Percentiles rank a stretch among this genome's conserved stretches.
phyloP scores from a whole-genome alignment of 2,329 filamentous ascomycete species.

The Aspergillus cejpii region DNA sequence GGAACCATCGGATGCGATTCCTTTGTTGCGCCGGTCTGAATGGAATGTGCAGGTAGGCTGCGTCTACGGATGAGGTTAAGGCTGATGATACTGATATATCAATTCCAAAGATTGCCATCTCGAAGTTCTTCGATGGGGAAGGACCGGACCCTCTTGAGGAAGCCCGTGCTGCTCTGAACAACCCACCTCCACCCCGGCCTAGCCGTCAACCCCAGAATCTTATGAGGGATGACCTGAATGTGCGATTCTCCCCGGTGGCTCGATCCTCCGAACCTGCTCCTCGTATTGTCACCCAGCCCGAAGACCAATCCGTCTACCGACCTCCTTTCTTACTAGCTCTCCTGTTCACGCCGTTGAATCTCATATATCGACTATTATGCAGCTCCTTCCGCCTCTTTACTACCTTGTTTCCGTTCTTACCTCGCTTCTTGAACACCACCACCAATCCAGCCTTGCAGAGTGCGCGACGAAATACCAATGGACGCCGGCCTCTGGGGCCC shows the following conservation, averaged over 20 bases:
- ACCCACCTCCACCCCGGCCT: constrained; percentile 54
- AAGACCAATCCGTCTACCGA: constrained; percentile 57
- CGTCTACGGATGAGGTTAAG: background rate
- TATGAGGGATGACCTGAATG: constrained; percentile 42
- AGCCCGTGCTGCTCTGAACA: constrained; percentile 57
- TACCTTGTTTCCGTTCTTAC: constrained; percentile 74
- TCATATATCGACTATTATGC: constrained; percentile 66
- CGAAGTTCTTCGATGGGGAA: constrained; percentile 97
- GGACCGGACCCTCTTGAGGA: constrained; percentile 73
- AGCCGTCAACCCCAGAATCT: constrained; percentile 66
- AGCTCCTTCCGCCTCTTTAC: constrained; percentile 63
- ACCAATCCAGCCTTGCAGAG: constrained; percentile 46
- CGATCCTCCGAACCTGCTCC: constrained; percentile 63
- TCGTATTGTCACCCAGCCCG: constrained; percentile 70
- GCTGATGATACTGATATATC: constrained; percentile 13
- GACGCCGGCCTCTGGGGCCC: constrained; percentile 70
- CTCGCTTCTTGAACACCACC: constrained; percentile 49
- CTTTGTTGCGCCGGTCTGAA: constrained; percentile 74
- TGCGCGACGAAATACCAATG: constrained; percentile 53
- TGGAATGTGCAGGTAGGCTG: constrained; percentile 86
- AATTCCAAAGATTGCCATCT: constrained; percentile 72
- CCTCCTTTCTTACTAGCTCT: constrained; percentile 71
- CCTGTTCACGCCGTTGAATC: constrained; percentile 71
- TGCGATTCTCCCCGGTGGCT: constrained; percentile 28
- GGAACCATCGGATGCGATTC: constrained; percentile 65